phyloP scores from a whole-genome alignment of 1,139 yeast species.

The Groenewaldozyma auringiensis region DNA sequence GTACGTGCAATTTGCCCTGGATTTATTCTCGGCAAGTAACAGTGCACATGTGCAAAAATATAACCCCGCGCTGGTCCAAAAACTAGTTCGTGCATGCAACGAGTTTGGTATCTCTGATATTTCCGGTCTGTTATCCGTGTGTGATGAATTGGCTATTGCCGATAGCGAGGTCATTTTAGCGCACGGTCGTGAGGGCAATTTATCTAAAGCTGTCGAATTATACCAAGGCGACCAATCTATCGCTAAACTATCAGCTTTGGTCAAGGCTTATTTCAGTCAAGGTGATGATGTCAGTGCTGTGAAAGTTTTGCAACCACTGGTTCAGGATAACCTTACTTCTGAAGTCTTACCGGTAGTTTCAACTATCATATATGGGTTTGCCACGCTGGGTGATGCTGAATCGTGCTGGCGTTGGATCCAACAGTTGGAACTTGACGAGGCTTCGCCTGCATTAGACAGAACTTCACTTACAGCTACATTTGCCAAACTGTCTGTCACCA shows the following conservation, averaged over 20 bases:
- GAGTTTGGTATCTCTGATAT: slow-evolving; percentile 9
- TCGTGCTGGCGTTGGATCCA: slow-evolving; percentile 32
- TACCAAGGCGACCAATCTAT: slow-evolving; percentile 2
- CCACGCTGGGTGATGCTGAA: slow-evolving; percentile 21
- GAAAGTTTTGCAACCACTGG: slow-evolving; percentile 22
- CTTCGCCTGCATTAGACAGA: slow-evolving; percentile 16
- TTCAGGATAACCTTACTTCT: slow-evolving; percentile 11
- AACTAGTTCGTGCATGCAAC: slow-evolving; percentile 16
- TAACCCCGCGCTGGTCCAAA: slow-evolving; percentile 13
- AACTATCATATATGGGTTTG: slow-evolving; percentile 26
- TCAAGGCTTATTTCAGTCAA: slow-evolving; percentile 27
- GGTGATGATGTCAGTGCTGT: slow-evolving; percentile 24
- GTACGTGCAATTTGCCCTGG: slow-evolving; percentile 25
- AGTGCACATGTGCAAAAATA: slow-evolving; percentile 19
- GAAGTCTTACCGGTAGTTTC: slow-evolving; percentile 11
- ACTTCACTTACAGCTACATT: slow-evolving; percentile 18
- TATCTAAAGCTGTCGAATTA: slow-evolving; percentile 15
- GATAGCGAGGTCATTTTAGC: slow-evolving; percentile 15
- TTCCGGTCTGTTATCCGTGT: slow-evolving; percentile 2
- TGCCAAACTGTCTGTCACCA: slow-evolving; percentile 16
- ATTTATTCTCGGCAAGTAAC: slow-evolving; percentile 25
- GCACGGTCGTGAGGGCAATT: slow-evolving; percentile 16
- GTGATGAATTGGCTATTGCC: slow-evolving; percentile 10
- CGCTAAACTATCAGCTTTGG: slow-evolving; percentile 24
- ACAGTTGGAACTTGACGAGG: slow-evolving; percentile 19